These are phyloP conservation scores for Plasmodium vivax DNA, from an alignment of 169 alveolate genomes.

Conservation along the genomic window DNA sequence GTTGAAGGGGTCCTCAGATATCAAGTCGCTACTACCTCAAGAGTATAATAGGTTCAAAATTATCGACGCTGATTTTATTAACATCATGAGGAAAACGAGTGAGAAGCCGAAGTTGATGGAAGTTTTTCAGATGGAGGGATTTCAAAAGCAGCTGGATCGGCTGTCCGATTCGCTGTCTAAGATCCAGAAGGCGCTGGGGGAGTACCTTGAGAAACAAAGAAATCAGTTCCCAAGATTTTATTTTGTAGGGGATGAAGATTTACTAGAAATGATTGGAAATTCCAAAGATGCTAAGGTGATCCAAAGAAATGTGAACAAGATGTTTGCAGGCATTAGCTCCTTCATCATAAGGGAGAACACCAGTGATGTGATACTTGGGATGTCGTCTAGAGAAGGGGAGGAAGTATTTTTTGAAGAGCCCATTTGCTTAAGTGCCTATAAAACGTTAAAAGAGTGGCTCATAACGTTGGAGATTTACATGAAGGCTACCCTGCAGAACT, in stretches of 20 bases:
- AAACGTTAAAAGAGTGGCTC: conserved; percentile 93
- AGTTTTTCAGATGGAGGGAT: conserved; percentile 90
- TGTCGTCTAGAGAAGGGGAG: conserved; percentile 92
- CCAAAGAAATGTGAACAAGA: conserved; percentile 95
- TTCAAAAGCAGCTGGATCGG: conserved; percentile 94
- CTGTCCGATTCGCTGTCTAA: conserved; percentile 93
- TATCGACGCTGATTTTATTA: conserved; percentile 94
- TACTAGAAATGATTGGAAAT: conserved; percentile 98
- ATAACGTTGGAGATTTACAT: conserved; percentile 88
- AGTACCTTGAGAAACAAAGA: conserved; percentile 97
- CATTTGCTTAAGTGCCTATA: conserved; percentile 85
- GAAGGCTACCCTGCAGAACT: conserved; percentile 86
- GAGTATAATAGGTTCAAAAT: conserved; percentile 95
- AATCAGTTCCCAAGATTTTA: conserved; percentile 98
- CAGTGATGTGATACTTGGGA: conserved; percentile 89
- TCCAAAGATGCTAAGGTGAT: conserved; percentile 94
- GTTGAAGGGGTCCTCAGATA: conserved; percentile 97
- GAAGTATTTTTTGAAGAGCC: conserved; percentile 86
- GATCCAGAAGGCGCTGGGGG: conserved; percentile 96
- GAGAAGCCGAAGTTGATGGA: conserved; percentile 90
- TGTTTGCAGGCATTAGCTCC: conserved; percentile 98
- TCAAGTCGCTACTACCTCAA: conserved; percentile 93
- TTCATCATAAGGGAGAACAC: conserved; percentile 85
- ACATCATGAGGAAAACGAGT: conserved; percentile 94
- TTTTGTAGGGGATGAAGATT: conserved; percentile 99